Evolutionary conservation across 345 rosid genomes (phyloP), one percentile per base, ranked within the genome.

Genomic region (Heritiera fomes): DNA sequence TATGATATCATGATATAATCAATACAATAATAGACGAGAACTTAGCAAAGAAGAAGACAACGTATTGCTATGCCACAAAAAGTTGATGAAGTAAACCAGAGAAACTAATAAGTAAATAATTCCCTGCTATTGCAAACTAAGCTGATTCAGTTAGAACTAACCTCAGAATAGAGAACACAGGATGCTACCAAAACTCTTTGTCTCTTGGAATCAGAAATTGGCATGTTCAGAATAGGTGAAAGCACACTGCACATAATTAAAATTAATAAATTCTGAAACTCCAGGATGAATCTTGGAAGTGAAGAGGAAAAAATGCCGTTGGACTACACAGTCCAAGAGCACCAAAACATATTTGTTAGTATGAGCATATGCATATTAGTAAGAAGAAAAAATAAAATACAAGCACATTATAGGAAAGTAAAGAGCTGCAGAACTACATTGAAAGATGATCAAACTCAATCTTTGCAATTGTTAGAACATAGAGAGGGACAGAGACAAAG

Each of bases 101-200:
- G 20, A 53, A 73, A 53, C 63, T 55, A 72, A 38, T 5, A 72
- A 34, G 41, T 71, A 50, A 50, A 71, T 32, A 15, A 56, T 71
- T 71, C 15, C 34, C 49, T 45, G 40, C n/a, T 18, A 69, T 69
- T 40, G 30, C 18, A 43, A 10, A 82, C 49, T 61, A 52, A 75
- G 45, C 77, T 56, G 80, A 73, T 78, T 63, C 81, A 81, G 23
- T 70, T 49, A 81, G 76, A 87, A 89, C 98, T 82, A 84, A 97
- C 99, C 99, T 97, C 99, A 53, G 99, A 93, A 87, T 90, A 97
- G 14, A 97, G 93, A 85, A 97, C 93, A 84, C 99, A 97, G 68
- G 97, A 90, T 46, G 98, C 95, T 78, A 94, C 99, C 87, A 97
- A 83, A 78, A 97, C 99, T 86, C 98, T 87, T 80, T 92, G 99